Percentiles rank a stretch among this genome's conserved stretches.
These are phyloP conservation scores for Chlamydomonas schloesseri DNA, from an alignment of 139 green algal genomes.

Conservation along the genomic window DNA sequence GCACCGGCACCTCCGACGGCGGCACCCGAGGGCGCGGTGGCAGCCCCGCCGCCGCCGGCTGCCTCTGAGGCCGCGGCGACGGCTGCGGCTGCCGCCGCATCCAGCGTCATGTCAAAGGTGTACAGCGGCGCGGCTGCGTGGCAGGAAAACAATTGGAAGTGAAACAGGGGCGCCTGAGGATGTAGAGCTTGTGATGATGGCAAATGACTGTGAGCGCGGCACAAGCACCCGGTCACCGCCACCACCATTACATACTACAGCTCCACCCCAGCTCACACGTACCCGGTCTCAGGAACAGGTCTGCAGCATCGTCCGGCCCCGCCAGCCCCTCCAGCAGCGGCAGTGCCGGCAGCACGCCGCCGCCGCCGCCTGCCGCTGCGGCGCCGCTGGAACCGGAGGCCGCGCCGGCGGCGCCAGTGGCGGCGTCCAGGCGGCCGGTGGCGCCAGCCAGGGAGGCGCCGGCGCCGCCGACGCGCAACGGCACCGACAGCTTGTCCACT, in stretches of 20 bases:
- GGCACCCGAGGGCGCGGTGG: neutral
- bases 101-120: conserved; percentile 27
- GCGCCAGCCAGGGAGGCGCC: neutral
- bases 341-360: neutral
- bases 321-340: conserved; percentile 37
- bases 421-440: neutral
- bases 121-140: conserved; percentile 42
- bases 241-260: no score
- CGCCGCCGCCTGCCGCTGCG: neutral
- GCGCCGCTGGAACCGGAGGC: conserved; percentile 29
- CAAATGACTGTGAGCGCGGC: no score
- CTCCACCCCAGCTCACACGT: no score
- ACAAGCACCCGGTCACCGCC: no score
- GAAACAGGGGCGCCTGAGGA: neutral
- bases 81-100: neutral
- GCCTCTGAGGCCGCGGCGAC: neutral
- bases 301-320: neutral
- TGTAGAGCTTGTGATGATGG: no score
- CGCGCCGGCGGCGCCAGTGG: neutral
- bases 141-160: no score
- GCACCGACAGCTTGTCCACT: conserved; percentile 19
- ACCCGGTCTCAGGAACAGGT: conserved; percentile 34
- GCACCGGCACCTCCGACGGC: neutral
- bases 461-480: neutral
- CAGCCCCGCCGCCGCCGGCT: neutral